Conservation (phyloP, 2,329 filamentous ascomycete species). For the Sarocladium oryzae region DNA sequence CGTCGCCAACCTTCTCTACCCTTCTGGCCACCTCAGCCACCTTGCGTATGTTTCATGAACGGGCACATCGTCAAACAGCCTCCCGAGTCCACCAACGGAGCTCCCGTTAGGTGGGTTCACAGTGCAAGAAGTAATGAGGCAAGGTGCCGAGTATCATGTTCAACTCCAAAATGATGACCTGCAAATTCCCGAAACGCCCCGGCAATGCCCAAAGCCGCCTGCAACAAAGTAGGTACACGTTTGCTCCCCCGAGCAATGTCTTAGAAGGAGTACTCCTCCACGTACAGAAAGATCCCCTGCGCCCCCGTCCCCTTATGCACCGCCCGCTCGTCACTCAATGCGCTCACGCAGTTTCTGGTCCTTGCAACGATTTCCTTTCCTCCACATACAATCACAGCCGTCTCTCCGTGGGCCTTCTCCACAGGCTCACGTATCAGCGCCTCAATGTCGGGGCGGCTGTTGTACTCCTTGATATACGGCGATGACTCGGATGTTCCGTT, state of each 20-base stretch:
- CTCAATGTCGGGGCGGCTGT: conserved; percentile 43
- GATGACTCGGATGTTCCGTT: not conserved
- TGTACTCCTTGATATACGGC: conserved; percentile 34
- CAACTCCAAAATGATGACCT: too few relatives aligned
- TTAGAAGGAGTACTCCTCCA: conserved; percentile 53
- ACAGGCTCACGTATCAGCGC: conserved; percentile 46
- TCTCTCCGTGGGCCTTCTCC: conserved; percentile 53
- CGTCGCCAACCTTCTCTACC: too few relatives aligned
- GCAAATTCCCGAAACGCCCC: not conserved
- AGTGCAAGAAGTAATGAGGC: too few relatives aligned
- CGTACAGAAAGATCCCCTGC: conserved; percentile 54
- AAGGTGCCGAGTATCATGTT: too few relatives aligned
- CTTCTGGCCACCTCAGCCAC: too few relatives aligned
- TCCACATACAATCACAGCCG: conserved; percentile 54
- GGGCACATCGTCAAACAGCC: too few relatives aligned
- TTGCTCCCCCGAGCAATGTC: not conserved
- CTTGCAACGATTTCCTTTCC: conserved; percentile 47
- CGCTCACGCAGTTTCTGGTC: conserved; percentile 49
- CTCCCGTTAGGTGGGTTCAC: too few relatives aligned
- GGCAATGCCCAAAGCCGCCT: too few relatives aligned
- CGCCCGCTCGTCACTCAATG: conserved; percentile 52
- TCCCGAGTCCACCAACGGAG: too few relatives aligned
- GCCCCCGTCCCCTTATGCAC: conserved; percentile 60
- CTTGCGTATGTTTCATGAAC: too few relatives aligned
- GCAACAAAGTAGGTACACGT: too few relatives aligned